Percentiles rank a stretch among this genome's conserved stretches.
Conservation (phyloP, 139 green algal species). For the Gonium pectorale region DNA sequence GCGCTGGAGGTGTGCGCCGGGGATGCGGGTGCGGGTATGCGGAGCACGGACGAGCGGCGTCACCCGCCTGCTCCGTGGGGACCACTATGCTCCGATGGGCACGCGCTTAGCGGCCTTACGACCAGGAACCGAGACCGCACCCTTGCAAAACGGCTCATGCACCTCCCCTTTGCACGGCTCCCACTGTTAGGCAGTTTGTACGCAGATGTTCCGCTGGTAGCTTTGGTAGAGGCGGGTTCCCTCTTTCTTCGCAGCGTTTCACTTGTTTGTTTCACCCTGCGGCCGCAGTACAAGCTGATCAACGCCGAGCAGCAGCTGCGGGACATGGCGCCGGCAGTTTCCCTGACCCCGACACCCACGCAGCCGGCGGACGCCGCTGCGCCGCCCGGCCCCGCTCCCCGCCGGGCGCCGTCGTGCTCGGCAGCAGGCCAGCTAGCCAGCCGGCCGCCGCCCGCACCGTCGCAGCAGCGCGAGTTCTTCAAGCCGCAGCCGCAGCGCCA, state of each 20-base stretch:
- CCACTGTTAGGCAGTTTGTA: no score
- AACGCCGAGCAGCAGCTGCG: neutral
- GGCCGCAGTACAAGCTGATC: conserved; percentile 32
- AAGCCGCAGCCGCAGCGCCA: neutral
- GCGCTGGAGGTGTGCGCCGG: conserved; percentile 6
- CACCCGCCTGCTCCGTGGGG: no score
- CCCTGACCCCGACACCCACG: no score
- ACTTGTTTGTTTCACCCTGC: neutral
- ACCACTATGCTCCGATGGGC: no score
- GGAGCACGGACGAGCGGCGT: no score
- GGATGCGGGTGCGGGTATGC: neutral
- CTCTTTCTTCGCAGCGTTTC: neutral
- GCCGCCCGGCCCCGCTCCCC: neutral
- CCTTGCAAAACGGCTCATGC: no score
- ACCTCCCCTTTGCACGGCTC: no score
- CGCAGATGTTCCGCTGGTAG: no score
- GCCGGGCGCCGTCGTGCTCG: neutral
- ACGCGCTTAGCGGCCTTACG: neutral
- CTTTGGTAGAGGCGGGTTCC: no score
- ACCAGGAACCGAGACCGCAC: neutral
- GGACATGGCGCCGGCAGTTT: no score
- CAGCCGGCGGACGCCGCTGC: no score
- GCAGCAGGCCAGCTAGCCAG: neutral
- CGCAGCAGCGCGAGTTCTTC: neutral
- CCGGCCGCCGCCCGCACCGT: no score